Base-by-base conservation (phyloP, 257 asterid species). In the Craterostigma plantagineum region DNA sequence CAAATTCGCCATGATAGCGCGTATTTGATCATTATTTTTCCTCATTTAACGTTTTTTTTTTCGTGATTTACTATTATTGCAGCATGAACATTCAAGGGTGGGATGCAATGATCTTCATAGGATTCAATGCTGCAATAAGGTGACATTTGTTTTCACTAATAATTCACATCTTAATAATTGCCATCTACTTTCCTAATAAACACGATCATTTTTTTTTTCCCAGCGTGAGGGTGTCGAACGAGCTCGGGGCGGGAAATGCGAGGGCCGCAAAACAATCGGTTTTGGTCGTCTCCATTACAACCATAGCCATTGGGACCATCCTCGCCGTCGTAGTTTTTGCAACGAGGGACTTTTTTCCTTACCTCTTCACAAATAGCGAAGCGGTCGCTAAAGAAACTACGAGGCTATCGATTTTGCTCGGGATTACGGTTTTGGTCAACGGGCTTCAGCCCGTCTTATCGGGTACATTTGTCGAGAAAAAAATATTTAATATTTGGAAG, bases 91-190 rank as follows among this genome's bases (percentile, higher is more conserved):
- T 82, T 10, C 55, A 65, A 34, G 92, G 92, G 43, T 79, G 92
- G 95, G 67, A 70, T 41, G 69, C 73, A 12, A 82, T 82, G 95
- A 75, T 82, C 48, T 63, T 84, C 1, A 30, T 82, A 11, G 95
- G 95, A 49, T 82, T 82, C 36, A 82, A 79, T 58, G 92, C 95
- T 60, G 90, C 92, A 34, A 76, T 79, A 63, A 82, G 93, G 91
- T 81, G 42, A 58, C 14, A 11, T 41, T 41, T 16, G 3, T 37
- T 37, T 7, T 11, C 14, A 13, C 14, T 4, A 10, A 37, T 10
- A 37, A 37, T 10, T 37, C 41, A 37, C 13, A 37, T 37, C n/a
- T 13, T 2, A 10, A 37, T n/a, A 10, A 37, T 2, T 37, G 13
- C n/a, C 1, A 13, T 10, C 7, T 46, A 43, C 34, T 15, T 11